Base-by-base conservation (phyloP, 2,329 filamentous ascomycete genomes). In the Corynespora cassiicola region DNA sequence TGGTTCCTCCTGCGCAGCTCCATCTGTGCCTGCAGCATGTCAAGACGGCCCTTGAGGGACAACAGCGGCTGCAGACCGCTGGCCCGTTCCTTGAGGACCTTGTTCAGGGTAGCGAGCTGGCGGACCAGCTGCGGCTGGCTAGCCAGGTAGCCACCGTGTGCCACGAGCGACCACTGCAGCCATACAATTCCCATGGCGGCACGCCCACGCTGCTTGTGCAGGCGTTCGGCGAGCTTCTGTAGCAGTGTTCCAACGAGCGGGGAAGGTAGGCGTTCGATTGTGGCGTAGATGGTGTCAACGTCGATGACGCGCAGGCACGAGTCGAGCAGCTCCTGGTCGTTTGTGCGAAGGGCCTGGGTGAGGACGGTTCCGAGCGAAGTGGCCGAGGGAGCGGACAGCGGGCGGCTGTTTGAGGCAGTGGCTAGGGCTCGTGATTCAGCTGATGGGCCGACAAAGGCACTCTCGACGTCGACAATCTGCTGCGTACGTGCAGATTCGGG, bases 91-190 rank as follows among this genome's bases (percentile, higher is more conserved):
- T 90, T 86, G 43, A 97, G 81, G 12, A 97, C 92, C 62, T 87
- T 86, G 68, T 92, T 88, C 37, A 99, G 77, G 25, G 87, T 85
- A 31, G 81, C 78, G 43, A 99, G 80, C 63, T 86, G 85, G 61
- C 85, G 84, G 53, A 94, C 79, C 23, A 96, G 78, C 49, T 91
- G 86, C n/a, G 88, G 84, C 66, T 95, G 89, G 20, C 86, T 86
- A 8, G 91, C 89, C 33, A 99, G 77, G 36, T 91, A 91, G 50
- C 92, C 94, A 52, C 94, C 94, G 63, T 99, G 94, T 2, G 88
- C 86, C 21, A 96, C 84, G 37, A 96, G 81, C 1, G 90, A 92
- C 89, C 90, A 96, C 70, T 96, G 91, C 27, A 97, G 87, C 91
- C 94, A 99, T 11, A 87, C 82, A 80, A 96, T 91, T 20, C 99